phyloP scores from a whole-genome alignment of 441 rosid genomes.

The Daphne laureola region DNA sequence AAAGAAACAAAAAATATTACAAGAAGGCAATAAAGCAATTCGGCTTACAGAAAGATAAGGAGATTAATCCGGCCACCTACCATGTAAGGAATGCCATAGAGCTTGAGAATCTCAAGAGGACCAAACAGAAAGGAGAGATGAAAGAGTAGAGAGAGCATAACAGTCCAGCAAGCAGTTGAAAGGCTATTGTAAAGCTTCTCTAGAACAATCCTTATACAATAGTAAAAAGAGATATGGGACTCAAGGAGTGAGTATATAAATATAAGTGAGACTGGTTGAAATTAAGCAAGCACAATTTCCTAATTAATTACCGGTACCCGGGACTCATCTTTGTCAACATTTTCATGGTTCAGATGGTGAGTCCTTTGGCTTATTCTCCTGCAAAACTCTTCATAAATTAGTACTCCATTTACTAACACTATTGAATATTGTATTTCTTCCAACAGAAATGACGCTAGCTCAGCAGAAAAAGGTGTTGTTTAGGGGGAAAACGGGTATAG shows the following conservation, averaged over 20 bases:
- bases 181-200: slow-evolving; percentile 53
- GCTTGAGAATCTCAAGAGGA: slow-evolving; percentile 47
- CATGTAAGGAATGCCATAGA: slow-evolving; percentile 77
- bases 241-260: no score
- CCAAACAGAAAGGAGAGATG: slow-evolving; percentile 44
- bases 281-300: not conserved
- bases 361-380: slow-evolving; percentile 97
- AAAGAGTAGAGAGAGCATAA: slow-evolving; percentile 50
- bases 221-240: no score
- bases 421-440: not conserved
- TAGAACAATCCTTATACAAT: slow-evolving; percentile 37
- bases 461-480: not conserved
- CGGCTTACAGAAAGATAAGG: no score
- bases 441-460: not conserved
- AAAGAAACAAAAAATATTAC: no score
- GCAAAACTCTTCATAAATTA: slow-evolving; percentile 12
- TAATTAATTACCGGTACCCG: slow-evolving; percentile 95
- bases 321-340: slow-evolving; percentile 79
- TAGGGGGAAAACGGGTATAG: not conserved
- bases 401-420: not conserved
- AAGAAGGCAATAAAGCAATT: no score
- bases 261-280: no score
- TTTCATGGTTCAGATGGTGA: slow-evolving; percentile 89
- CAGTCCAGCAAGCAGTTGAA: slow-evolving; percentile 61
- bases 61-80: no score